Base-by-base conservation (phyloP, 768 basidiomycete genomes). In the Mycena albidolilacea region DNA sequence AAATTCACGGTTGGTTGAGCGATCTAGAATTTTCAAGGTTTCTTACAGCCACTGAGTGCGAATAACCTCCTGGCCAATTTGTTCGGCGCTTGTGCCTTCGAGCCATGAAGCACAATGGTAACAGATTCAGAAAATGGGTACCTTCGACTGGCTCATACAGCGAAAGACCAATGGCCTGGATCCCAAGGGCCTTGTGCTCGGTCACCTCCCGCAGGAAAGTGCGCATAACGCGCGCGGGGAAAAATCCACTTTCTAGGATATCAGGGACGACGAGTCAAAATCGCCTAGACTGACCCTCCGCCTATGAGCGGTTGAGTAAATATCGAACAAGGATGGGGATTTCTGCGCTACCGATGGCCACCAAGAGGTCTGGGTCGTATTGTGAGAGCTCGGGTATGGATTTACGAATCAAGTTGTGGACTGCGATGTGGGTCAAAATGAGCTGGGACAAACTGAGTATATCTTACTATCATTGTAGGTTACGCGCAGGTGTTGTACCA, bases 21-120 rank as follows among this genome's bases (percentile, higher is more conserved):
- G 44, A 48, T 63, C 55, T 58, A 2, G 35, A 65, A 63, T 59
- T 50, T 69, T 48, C 61, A 39, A 44, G 17, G 62, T 67, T 21
- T 85, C 93, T 80, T 81, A 95, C 94, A 99, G 85, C 98, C 98
- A 99, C 82, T 99, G 98, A 17, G 97, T 99, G 67, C 97, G 90
- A 77, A 98, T 86, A 75, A 99, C 95, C 80, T 98, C 92, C 71
- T 85, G 88, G 61, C 95, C 95, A 63, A 96, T 88, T 80, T 92
- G 89, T 76, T 96, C 91, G 38, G 82, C 90, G 1, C 90, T 90
- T 5, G 90, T 89, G 19, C 92, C 95, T 7, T 92, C 19, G 17
- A 12, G 14, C 9, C 11, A 23, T 23, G 21, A 10, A 61, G 21
- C 41, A 44, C 14, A 8, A 19, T 38, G n/a, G 17, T 11, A 14